Conservation (phyloP, 768 basidiomycete species). For the Podaxis sp. region DNA sequence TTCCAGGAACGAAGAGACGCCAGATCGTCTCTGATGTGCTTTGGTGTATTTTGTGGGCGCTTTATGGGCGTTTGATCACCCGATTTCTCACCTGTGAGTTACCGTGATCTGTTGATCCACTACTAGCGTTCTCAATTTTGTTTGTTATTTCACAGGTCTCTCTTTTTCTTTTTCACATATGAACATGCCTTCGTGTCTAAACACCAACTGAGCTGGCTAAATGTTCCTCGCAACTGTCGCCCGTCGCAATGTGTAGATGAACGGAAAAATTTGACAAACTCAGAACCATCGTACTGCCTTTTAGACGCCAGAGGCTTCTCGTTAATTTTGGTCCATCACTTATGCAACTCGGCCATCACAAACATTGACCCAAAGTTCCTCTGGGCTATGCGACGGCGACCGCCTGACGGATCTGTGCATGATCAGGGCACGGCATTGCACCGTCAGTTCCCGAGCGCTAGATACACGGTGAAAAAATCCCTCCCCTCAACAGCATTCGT, state of each 20-base stretch:
- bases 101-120: neutral
- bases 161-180: too few relatives aligned
- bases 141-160: too few relatives aligned
- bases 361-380: neutral
- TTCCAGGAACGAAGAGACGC: neutral
- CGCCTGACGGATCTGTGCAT: neutral
- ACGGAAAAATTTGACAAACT: neutral
- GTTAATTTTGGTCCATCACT: neutral
- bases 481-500: neutral
- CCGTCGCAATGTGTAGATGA: too few relatives aligned
- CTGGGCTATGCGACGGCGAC: neutral
- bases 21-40: slow-evolving; percentile 1
- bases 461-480: neutral
- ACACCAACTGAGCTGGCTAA: too few relatives aligned
- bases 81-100: neutral
- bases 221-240: too few relatives aligned
- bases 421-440: neutral
- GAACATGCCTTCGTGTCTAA: too few relatives aligned
- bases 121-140: too few relatives aligned
- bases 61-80: neutral
- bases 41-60: neutral
- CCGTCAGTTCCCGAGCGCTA: neutral
- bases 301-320: neutral
- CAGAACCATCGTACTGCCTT: neutral
- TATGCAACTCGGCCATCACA: neutral